Conservation (phyloP, 2,329 filamentous ascomycete genomes). For the Tolypocladium ophioglossoides region DNA sequence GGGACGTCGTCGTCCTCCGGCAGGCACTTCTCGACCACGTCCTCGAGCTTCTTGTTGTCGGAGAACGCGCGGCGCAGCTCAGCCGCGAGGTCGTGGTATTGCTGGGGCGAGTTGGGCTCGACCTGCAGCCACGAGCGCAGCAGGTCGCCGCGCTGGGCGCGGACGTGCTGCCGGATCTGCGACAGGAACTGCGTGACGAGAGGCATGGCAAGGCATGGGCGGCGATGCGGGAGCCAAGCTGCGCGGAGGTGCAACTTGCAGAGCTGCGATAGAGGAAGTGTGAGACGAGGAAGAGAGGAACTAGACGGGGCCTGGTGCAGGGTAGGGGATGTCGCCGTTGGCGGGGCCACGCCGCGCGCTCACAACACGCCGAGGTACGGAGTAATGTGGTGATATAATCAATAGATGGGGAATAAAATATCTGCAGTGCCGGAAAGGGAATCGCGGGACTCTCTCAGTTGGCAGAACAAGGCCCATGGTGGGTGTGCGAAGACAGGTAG, state of each 20-base stretch:
- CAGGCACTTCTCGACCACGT: conserved; percentile 51
- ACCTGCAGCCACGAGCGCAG: conserved; percentile 64
- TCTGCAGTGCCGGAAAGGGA: no score
- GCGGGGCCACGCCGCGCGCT: not conserved
- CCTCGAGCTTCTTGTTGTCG: conserved; percentile 42
- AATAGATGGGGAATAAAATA: no score
- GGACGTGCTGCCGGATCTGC: conserved; percentile 47
- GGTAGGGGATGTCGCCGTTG: not conserved
- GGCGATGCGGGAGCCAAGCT: not conserved
- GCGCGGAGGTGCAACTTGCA: not conserved
- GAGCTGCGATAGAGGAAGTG: not conserved
- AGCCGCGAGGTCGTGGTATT: conserved; percentile 56
- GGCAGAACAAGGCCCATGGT: no score
- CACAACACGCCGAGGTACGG: not conserved
- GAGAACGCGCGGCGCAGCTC: conserved; percentile 54
- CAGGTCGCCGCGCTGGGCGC: conserved; percentile 49
- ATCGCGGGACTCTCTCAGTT: no score
- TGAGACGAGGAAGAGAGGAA: conserved; percentile 3
- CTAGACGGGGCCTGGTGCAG: conserved; percentile 1
- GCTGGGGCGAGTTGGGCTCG: conserved; percentile 56
- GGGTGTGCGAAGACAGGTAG: no score
- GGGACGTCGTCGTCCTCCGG: conserved; percentile 48
- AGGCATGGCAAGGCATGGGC: conserved; percentile 40
- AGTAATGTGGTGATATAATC: no score
- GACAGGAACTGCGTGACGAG: conserved; percentile 58